Evolutionary conservation across 495 filamentous ascomycete species (phyloP).

Genomic region (Xylaria grammica): DNA sequence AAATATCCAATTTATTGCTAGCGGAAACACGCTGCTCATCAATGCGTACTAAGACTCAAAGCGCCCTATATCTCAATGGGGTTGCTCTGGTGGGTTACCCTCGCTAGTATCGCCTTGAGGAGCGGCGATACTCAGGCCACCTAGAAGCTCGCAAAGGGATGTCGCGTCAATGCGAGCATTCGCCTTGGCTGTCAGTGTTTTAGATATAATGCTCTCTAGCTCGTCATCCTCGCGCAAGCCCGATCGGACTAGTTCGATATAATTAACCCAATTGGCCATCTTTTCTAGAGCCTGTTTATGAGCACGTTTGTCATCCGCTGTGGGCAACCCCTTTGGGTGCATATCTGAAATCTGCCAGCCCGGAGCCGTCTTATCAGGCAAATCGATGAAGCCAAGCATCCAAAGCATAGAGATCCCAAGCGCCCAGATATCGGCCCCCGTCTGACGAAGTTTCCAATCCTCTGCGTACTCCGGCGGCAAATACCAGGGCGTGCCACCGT

Average conservation of each 20-base stretch:
- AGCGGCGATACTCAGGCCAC: too few relatives aligned
- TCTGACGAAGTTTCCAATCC: neutral
- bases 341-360: neutral
- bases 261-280: neutral
- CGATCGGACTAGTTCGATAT: neutral
- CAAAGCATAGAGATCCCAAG: neutral
- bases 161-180: too few relatives aligned
- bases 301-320: too few relatives aligned
- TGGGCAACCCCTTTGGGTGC: neutral
- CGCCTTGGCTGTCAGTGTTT: too few relatives aligned
- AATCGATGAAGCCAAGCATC: neutral
- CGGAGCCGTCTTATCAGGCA: neutral
- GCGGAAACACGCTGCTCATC: too few relatives aligned
- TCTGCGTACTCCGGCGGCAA: neutral
- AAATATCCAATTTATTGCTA: too few relatives aligned
- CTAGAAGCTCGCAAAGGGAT: too few relatives aligned
- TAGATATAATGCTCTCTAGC: neutral
- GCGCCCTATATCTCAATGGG: too few relatives aligned
- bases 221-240: neutral
- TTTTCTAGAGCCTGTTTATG: neutral
- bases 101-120: too few relatives aligned
- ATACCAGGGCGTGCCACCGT: constrained; percentile 5
- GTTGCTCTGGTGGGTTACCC: too few relatives aligned
- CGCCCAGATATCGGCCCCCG: constrained; percentile 8
- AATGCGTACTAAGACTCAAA: too few relatives aligned